Evolutionary conservation across 2,329 filamentous ascomycete species (phyloP), one percentile per base, ranked within the genome.

Genomic region (Neonectria faginata): DNA sequence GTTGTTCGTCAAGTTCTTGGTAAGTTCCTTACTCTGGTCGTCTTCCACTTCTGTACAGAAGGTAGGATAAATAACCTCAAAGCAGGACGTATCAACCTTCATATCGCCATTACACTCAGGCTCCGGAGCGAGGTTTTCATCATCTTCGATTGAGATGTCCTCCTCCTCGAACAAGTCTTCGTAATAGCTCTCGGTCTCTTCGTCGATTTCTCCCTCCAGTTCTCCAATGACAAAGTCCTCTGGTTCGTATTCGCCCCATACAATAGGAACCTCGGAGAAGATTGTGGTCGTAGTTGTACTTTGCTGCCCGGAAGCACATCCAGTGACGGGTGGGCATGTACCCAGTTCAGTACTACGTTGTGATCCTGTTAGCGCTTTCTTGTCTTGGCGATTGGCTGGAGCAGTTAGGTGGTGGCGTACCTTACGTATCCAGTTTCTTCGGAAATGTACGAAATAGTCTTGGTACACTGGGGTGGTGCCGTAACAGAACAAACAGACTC

Each of bases 401-500:
- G 7, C 42, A 9, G 18, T 11, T 12, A 5, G 18, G 8, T 8
- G 18, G 11, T 44, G 22, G 20, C 42, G 9, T 44, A 44, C 42
- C 42, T 41, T 11, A 14, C n/a, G 6, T 41, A 50, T 18, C 45
- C 56, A 20, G 29, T 27, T 9, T n/a, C 56, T 20, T 25, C 12
- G 3, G 45, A 51, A 10, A 58, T 51, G 20, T 58, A 58, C 14
- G 56, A 58, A 27, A 58, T 42, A 16, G 56, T 58, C 56, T 41
- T 58, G 3, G 56, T 58, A 20, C 56, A 58, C 29, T 20, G 45
- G 18, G 56, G 45, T 5, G 56, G 56, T 8, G 56, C 11, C 7
- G 56, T 51, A 9, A 10, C 39, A 4, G 29, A 25, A 33, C 45
- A 58, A 20, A 16, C 54, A 20, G 31, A 20, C n/a, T 53, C 51